A percentile compares a stretch with the other conserved stretches of the same genome.
phyloP scores from a whole-genome alignment of 306 rosid genomes.

The Castanea crenata region DNA sequence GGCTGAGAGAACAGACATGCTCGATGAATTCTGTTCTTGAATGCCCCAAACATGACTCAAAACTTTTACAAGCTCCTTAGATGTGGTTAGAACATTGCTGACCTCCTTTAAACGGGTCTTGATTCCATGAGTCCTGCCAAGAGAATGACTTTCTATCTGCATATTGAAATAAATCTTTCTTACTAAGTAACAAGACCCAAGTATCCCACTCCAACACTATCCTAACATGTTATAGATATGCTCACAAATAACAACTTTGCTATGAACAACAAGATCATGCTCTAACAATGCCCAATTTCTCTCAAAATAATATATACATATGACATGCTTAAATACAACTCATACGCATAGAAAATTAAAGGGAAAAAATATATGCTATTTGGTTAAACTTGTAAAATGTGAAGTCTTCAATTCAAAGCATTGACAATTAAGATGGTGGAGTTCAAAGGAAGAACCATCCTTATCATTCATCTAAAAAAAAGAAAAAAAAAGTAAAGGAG shows the following conservation, averaged over 20 bases:
- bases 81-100: constrained; percentile 59
- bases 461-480: background rate
- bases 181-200: background rate
- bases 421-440: background rate
- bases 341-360: no score
- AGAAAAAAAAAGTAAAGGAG: no score
- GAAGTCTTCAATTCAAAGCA: background rate
- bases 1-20: constrained; percentile 56
- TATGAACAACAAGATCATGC: background rate
- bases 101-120: constrained; percentile 74
- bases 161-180: constrained; percentile 11
- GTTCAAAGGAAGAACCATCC: background rate
- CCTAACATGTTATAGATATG: background rate
- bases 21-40: constrained; percentile 51
- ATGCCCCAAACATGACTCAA: constrained; percentile 53
- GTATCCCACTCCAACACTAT: background rate
- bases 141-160: constrained; percentile 42
- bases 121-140: constrained; percentile 36
- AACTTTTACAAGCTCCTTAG: constrained; percentile 78
- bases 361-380: background rate
- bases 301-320: background rate
- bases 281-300: background rate
- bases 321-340: background rate
- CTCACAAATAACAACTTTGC: background rate
- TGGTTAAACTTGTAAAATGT: background rate